These are phyloP conservation scores for Candida neerlandica DNA, from an alignment of 1,139 yeast species.

Conservation along the genomic window DNA sequence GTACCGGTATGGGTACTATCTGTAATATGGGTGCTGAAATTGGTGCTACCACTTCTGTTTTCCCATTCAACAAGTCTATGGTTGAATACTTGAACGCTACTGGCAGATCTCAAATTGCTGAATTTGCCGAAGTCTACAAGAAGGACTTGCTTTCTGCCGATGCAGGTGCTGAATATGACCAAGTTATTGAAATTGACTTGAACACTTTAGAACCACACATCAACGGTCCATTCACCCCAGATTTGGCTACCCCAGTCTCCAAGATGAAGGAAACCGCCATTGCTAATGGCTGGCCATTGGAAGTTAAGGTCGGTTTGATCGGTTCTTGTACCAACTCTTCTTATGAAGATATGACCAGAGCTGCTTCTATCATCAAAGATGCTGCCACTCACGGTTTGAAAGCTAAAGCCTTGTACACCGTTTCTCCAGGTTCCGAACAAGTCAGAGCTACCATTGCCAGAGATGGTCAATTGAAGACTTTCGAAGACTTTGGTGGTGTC, in stretches of 20 bases:
- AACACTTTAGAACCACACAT: constrained; percentile 81
- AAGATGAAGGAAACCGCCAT: constrained; percentile 64
- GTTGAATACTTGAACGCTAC: constrained; percentile 79
- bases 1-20: constrained; percentile 99
- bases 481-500: constrained; percentile 82
- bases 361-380: constrained; percentile 81
- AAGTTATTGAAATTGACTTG: constrained; percentile 78
- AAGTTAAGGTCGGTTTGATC: constrained; percentile 85
- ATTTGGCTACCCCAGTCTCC: constrained; percentile 83
- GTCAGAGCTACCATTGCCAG: constrained; percentile 95
- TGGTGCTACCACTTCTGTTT: constrained; percentile 96
- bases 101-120: constrained; percentile 77
- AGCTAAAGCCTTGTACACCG: constrained; percentile 90
- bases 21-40: constrained; percentile 99
- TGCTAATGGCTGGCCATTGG: constrained; percentile 77
- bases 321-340: constrained; percentile 98
- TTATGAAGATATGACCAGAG: constrained; percentile 96
- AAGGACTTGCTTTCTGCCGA: too few species aligned
- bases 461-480: constrained; percentile 82
- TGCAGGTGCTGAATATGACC: constrained; percentile 79
- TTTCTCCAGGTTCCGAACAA: constrained; percentile 99
- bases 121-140: constrained; percentile 67
- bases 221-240: constrained; percentile 96
- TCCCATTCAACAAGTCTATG: constrained; percentile 94
- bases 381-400: constrained; percentile 85